Evolutionary conservation across 2,329 filamentous ascomycete genomes (phyloP).

Genomic region (Parastagonospora nodorum): DNA sequence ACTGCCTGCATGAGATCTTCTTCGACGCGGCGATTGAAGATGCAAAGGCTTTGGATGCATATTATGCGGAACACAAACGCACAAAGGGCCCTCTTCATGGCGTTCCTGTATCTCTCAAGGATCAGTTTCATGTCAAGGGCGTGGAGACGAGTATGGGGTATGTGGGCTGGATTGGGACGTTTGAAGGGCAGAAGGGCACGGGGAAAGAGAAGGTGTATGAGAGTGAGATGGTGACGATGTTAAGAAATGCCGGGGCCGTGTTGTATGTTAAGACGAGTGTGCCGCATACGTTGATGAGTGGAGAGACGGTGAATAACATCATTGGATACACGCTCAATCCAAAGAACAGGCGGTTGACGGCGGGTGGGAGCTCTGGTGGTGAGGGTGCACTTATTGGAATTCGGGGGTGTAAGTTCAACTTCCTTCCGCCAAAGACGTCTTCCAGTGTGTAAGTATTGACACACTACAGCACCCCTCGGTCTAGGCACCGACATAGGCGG

Average conservation of each 20-base stretch:
- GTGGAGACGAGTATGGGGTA: constrained; percentile 63
- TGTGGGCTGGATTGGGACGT: constrained; percentile 67
- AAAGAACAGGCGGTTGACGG: constrained; percentile 58
- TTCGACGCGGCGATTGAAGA: constrained; percentile 52
- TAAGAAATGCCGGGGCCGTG: constrained; percentile 60
- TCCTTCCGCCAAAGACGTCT: too few relatives aligned
- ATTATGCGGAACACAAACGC: constrained; percentile 40
- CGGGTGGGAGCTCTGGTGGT: constrained; percentile 64
- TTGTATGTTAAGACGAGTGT: constrained; percentile 64
- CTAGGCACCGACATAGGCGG: constrained; percentile 65
- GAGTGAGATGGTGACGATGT: constrained; percentile 62
- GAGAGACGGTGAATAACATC: constrained; percentile 66
- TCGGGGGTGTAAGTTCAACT: constrained; percentile 50
- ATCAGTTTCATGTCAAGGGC: constrained; percentile 56
- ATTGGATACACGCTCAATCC: constrained; percentile 64
- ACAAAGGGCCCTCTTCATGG: constrained; percentile 54
- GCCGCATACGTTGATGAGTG: constrained; percentile 62
- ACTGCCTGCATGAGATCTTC: constrained; percentile 55
- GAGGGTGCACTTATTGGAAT: constrained; percentile 64
- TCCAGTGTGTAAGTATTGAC: background rate
- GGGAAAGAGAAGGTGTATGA: constrained; percentile 61
- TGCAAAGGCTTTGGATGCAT: constrained; percentile 50
- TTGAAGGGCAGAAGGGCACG: constrained; percentile 60
- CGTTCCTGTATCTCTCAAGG: constrained; percentile 54
- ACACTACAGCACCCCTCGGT: constrained; percentile 50